Conservation (phyloP, 176 grass and related monocot genomes). For the Hordeum marinum region DNA sequence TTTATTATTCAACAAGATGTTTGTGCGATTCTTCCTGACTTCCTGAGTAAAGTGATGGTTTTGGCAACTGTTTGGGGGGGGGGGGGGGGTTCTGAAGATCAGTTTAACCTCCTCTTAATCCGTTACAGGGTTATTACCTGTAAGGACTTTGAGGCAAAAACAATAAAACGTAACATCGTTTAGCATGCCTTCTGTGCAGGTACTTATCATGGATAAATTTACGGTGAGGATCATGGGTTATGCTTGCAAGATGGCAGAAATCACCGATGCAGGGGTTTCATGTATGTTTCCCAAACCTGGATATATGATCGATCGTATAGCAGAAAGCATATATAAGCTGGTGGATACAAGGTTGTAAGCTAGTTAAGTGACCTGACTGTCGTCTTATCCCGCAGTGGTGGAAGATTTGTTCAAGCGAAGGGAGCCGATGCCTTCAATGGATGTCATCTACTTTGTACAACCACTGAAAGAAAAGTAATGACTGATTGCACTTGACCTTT, state of each 20-base stretch:
- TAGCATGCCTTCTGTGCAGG: slow-evolving; percentile 32
- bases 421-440: slow-evolving; percentile 93
- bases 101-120: too few species aligned
- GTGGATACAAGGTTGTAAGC: not conserved
- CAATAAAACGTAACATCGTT: too few species aligned
- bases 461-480: slow-evolving; percentile 97
- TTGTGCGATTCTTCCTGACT: too few species aligned
- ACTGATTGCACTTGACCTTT: not conserved
- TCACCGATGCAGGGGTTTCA: slow-evolving; percentile 83
- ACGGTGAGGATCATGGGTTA: slow-evolving; percentile 85
- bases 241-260: slow-evolving; percentile 97
- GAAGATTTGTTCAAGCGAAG: slow-evolving; percentile 97
- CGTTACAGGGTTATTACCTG: too few species aligned
- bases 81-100: too few species aligned
- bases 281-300: slow-evolving; percentile 43
- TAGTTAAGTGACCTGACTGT: not conserved
- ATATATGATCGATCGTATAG: not conserved
- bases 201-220: slow-evolving; percentile 98
- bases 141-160: too few species aligned
- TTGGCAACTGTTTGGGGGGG: not conserved
- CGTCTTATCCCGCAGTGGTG: slow-evolving; percentile 55
- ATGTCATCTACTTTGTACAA: slow-evolving; percentile 93
- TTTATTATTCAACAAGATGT: too few species aligned
- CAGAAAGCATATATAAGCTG: not conserved
- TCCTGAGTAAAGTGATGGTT: not conserved